Evolutionary conservation across 257 asterid species (phyloP).

Genomic region (Linderniella brevidens): DNA sequence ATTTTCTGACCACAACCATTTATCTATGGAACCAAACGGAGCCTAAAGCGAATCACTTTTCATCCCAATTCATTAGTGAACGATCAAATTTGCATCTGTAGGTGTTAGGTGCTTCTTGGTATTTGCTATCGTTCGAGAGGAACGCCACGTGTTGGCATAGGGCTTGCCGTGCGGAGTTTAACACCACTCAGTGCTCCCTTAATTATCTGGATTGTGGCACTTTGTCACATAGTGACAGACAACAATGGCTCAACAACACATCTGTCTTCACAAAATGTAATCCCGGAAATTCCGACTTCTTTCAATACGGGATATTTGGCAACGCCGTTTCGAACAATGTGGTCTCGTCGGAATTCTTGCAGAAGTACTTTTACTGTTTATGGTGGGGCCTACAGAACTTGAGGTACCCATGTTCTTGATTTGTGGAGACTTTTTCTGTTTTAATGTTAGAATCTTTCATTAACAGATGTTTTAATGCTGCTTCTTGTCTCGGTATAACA

Average conservation of each 20-base stretch:
- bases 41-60: too few species aligned
- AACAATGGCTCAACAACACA: conserved; percentile 53
- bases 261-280: conserved; percentile 37
- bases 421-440: too few species aligned
- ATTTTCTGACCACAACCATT: neutral
- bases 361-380: conserved; percentile 76
- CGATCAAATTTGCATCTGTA: conserved; percentile 6
- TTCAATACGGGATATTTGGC: conserved; percentile 88
- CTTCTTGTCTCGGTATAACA: conserved; percentile 15
- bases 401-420: conserved; percentile 27
- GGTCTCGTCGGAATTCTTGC: conserved; percentile 47
- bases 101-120: conserved; percentile 95
- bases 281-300: conserved; percentile 59
- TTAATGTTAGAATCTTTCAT: neutral
- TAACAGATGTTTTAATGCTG: neutral
- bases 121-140: conserved; percentile 73
- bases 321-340: conserved; percentile 70
- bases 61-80: too few species aligned
- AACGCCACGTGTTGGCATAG: conserved; percentile 67
- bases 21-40: neutral
- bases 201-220: conserved; percentile 44
- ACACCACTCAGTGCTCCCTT: conserved; percentile 31
- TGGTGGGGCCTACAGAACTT: conserved; percentile 98
- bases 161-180: conserved; percentile 32
- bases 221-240: conserved; percentile 8